A percentile compares a stretch with the other conserved stretches of the same genome.
Conservation (phyloP, 1,284 basidiomycete genomes). For the Erythrobasidium hasegawianum region DNA sequence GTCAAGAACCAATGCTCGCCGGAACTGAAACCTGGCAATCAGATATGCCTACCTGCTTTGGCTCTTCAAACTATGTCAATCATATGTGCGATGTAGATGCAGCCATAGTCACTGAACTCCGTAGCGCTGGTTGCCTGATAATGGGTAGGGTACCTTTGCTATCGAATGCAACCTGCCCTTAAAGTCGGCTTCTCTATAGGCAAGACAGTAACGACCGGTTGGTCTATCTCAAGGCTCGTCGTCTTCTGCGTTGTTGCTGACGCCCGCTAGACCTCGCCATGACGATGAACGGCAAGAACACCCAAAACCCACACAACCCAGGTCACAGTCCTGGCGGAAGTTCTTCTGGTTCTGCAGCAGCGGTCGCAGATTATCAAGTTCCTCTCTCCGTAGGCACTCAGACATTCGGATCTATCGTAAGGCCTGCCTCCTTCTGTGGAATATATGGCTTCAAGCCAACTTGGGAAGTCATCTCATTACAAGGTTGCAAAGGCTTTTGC, state of each 20-base stretch:
- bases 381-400: constrained; percentile 55
- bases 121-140: constrained; percentile 43
- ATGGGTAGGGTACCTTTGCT: constrained; percentile 39
- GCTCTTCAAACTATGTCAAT: constrained; percentile 41
- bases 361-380: constrained; percentile 43
- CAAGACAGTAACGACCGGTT: too few relatives aligned
- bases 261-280: constrained; percentile 44
- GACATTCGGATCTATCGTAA: constrained; percentile 86
- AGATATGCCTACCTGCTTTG: constrained; percentile 46
- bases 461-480: constrained; percentile 82
- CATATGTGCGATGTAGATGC: constrained; percentile 42
- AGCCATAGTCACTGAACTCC: constrained; percentile 39
- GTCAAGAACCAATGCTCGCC: not conserved
- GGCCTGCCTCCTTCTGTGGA: constrained; percentile 92
- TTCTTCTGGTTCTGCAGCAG: constrained; percentile 45
- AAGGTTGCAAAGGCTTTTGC: constrained; percentile 56
- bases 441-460: constrained; percentile 89
- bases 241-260: too few relatives aligned
- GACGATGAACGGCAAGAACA: constrained; percentile 38
- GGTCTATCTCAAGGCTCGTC: too few relatives aligned
- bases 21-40: not conserved
- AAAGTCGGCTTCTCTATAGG: too few relatives aligned
- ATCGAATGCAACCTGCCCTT: too few relatives aligned
- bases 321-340: constrained; percentile 44
- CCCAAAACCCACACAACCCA: constrained; percentile 40